Evolutionary conservation across 2,329 filamentous ascomycete genomes (phyloP).

Genomic region (Cladosporium sp.): DNA sequence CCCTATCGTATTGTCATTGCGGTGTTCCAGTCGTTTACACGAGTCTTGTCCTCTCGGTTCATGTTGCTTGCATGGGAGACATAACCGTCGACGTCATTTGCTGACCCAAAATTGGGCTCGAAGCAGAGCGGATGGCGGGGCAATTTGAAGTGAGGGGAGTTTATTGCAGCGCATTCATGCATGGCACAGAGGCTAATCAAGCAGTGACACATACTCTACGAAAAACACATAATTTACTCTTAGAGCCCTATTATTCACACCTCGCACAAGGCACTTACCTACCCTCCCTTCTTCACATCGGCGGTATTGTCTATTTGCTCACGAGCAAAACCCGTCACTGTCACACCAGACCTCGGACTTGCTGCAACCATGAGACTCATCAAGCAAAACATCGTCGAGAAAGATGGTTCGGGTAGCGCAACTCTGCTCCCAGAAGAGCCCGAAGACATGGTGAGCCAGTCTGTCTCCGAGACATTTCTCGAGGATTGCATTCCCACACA

Average conservation of each 20-base stretch:
- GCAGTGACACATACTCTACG: not conserved
- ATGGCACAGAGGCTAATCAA: not conserved
- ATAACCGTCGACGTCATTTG: constrained; percentile 3
- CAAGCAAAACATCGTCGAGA: constrained; percentile 60
- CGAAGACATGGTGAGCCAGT: constrained; percentile 63
- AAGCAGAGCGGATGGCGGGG: not conserved
- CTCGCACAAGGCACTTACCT: too few species aligned
- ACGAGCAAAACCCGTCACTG: not conserved
- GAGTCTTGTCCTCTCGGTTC: too few species aligned
- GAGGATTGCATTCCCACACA: not conserved
- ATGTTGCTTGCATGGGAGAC: too few species aligned
- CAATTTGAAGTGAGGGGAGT: not conserved
- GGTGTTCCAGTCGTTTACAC: too few species aligned
- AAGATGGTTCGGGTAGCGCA: constrained; percentile 61
- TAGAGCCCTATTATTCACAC: too few species aligned
- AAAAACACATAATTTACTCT: too few species aligned
- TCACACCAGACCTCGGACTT: not conserved
- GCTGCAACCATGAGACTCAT: constrained; percentile 60
- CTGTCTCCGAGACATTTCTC: constrained; percentile 5
- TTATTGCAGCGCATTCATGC: not conserved
- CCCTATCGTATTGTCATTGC: too few species aligned
- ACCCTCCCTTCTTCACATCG: not conserved
- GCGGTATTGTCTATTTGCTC: not conserved
- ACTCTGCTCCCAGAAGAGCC: constrained; percentile 68
- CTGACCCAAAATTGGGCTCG: too few species aligned